Evolutionary conservation across 208 protist species (phyloP).

Genomic region (Acanthamoeba sp.): DNA sequence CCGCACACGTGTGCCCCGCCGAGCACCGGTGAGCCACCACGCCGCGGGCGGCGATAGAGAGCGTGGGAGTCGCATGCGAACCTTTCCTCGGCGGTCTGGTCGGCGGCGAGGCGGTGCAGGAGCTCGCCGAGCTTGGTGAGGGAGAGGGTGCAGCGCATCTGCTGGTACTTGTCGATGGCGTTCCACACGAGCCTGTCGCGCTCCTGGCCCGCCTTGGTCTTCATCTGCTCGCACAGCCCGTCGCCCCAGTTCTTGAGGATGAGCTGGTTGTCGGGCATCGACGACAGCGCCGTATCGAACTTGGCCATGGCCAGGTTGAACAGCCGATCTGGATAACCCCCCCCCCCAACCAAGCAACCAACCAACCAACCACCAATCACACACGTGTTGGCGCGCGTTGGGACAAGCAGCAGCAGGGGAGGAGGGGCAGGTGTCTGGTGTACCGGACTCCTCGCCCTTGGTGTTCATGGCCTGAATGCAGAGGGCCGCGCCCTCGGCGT

Average conservation of each 20-base stretch:
- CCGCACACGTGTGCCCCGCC: no score
- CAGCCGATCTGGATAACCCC: constrained; percentile 26
- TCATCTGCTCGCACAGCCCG: constrained; percentile 41
- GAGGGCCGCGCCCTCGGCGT: constrained; percentile 26
- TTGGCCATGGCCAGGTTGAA: constrained; percentile 51
- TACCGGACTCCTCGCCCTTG: constrained; percentile 13
- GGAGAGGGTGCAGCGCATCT: constrained; percentile 16
- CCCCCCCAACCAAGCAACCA: no score
- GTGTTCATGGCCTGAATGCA: constrained; percentile 57
- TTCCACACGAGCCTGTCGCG: constrained; percentile 43
- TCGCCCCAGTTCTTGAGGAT: constrained; percentile 59
- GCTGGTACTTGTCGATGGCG: constrained; percentile 40
- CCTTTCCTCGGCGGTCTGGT: neutral
- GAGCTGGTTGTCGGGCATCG: constrained; percentile 43
- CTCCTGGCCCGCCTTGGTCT: constrained; percentile 15
- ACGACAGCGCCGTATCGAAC: constrained; percentile 38
- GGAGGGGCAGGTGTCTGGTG: neutral
- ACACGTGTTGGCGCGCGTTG: neutral
- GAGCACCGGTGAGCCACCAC: no score
- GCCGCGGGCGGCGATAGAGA: neutral
- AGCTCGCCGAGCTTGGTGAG: constrained; percentile 28
- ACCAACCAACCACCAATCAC: neutral
- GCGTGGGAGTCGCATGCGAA: neutral
- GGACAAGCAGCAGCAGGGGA: neutral
- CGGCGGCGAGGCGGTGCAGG: neutral